Evolutionary conservation across 768 basidiomycete species (phyloP), one percentile per base, ranked within the genome.

Genomic region (Lactifluus rugatus): DNA sequence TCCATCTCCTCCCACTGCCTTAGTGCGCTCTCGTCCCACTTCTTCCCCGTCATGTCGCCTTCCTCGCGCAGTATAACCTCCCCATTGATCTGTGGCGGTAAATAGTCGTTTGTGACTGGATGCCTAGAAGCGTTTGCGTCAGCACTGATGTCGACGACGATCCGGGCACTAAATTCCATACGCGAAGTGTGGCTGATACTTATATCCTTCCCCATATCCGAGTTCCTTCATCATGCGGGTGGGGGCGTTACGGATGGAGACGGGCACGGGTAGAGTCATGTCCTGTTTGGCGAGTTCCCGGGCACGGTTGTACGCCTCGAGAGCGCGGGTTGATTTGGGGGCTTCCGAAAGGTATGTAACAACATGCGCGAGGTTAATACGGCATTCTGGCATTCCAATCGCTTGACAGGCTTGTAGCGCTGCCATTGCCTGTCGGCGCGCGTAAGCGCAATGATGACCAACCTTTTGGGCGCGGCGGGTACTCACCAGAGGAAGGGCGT

Each of bases 381-480:
- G 78, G 69, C 86, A 88, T 67, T 89, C 88, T 3, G 87, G 87
- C 87, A 89, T 87, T 17, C 87, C 86, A 50, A 87, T 76, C 13
- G 72, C 73, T 62, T 85, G 84, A 63, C 84, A 86, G 7, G 85
- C 85, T 48, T 83, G 80, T 28, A 84, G 68, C 21, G 82, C 73
- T 23, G 85, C 77, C 60, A 81, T 76, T 10, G 85, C 85, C 84
- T 86, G 16, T 41, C 37, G 9, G 37, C 17, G 44, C 66, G 44
- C 16, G 13, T 48, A 2, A 41, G 31, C 23, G 52, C 48, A 47
- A 48, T 37, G n/a, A 31, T n/a, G 14, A 28, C 25, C 41, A 56
- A 48, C 23, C 16, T 23, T 36, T 36, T 2, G n/a, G 37, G 11
- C 41, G 16, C 48, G 36, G 50, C 28, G 21, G n/a, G 16, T 19